These are phyloP conservation scores for Solanum paucissectum DNA, from an alignment of 257 asterid species.

Conservation along the genomic window DNA sequence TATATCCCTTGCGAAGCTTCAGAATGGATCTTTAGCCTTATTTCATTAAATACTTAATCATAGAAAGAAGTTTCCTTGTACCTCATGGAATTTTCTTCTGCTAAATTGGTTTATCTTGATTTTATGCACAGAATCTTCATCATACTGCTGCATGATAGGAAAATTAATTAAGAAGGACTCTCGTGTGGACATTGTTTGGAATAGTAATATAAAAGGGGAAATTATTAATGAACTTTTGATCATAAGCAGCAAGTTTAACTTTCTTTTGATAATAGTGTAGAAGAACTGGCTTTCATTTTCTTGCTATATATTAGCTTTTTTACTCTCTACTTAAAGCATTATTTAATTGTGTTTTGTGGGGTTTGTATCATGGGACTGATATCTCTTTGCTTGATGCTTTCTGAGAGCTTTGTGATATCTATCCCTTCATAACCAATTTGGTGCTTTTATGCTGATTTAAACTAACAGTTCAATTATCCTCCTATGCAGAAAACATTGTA, in stretches of 20 bases:
- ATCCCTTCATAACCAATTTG: not conserved
- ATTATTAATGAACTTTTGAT: not conserved
- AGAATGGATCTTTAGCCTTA: not conserved
- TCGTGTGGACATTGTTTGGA: not conserved
- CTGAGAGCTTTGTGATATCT: not conserved
- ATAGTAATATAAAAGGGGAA: not conserved
- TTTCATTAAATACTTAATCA: not conserved
- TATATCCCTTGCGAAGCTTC: conserved; percentile 1
- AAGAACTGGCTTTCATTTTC: not conserved
- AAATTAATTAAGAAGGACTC: not conserved
- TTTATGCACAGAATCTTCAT: not conserved
- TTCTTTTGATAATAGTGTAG: not conserved
- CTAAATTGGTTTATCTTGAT: not conserved
- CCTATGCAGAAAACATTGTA: conserved; percentile 52
- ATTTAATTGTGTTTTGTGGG: not conserved
- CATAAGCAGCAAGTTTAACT: not conserved
- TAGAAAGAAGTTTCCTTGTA: not conserved
- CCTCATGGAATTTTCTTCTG: not conserved
- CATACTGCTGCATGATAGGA: not conserved
- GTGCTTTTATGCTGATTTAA: not conserved
- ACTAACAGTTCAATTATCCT: not conserved
- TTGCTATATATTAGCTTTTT: not conserved
- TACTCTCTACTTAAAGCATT: not conserved
- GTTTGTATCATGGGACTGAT: not conserved
- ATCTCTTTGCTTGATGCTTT: not conserved